A percentile compares a stretch with the other conserved stretches of the same genome.
Evolutionary conservation across 345 rosid genomes (phyloP).

Genomic region (Aurinia saxatilis): DNA sequence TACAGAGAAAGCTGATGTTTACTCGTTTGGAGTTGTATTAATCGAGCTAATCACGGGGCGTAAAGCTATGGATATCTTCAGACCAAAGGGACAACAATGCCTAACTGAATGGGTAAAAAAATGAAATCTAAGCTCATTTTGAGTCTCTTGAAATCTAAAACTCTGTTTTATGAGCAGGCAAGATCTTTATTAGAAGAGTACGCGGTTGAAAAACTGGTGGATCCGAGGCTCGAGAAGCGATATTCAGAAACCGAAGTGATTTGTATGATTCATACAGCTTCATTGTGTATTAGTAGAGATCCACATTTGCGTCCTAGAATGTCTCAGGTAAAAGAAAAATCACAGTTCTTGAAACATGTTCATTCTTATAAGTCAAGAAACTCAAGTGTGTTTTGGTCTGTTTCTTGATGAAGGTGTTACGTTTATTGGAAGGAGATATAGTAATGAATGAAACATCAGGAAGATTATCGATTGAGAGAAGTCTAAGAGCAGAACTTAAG

Average conservation of each 20-base stretch:
- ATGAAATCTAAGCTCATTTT: background rate
- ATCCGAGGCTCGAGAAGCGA: constrained; percentile 49
- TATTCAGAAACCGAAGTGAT: constrained; percentile 63
- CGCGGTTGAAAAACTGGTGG: constrained; percentile 65
- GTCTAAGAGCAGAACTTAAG: constrained; percentile 7
- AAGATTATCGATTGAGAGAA: constrained; percentile 43
- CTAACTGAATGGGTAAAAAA: constrained; percentile 86
- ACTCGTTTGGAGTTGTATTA: constrained; percentile 90
- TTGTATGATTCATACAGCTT: constrained; percentile 95
- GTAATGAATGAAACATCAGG: constrained; percentile 37
- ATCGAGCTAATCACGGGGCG: constrained; percentile 93
- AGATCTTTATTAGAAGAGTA: constrained; percentile 74
- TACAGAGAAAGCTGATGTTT: constrained; percentile 96
- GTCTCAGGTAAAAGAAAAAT: constrained; percentile 65
- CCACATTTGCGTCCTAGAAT: constrained; percentile 89
- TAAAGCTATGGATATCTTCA: constrained; percentile 81
- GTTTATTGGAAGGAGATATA: constrained; percentile 85
- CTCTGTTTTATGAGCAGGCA: constrained; percentile 42
- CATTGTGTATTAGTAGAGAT: constrained; percentile 72
- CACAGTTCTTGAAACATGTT: background rate
- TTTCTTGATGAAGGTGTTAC: constrained; percentile 53
- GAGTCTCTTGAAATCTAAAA: background rate
- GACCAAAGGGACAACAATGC: constrained; percentile 97
- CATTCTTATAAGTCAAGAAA: background rate
- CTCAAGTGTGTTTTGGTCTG: background rate